Percentiles rank a stretch among this genome's conserved stretches.
These are phyloP conservation scores for Suillus discolor DNA, from an alignment of 768 basidiomycete genomes.

Conservation along the genomic window DNA sequence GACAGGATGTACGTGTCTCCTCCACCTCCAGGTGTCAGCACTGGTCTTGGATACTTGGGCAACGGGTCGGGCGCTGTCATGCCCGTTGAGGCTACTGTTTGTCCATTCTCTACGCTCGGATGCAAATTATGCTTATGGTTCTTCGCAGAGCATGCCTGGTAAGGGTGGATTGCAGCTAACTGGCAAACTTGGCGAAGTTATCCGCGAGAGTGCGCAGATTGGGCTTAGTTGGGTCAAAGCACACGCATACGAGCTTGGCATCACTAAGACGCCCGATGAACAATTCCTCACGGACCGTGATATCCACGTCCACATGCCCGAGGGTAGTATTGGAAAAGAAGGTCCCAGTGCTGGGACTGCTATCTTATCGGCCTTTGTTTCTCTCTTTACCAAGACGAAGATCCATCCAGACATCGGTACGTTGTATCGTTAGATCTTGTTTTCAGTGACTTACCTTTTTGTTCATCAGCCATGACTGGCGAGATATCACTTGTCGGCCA, in stretches of 20 bases:
- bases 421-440: constrained; percentile 27
- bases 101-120: constrained; percentile 25
- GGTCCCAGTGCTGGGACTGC: constrained; percentile 98
- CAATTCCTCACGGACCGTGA: constrained; percentile 86
- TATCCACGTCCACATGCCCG: constrained; percentile 97
- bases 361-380: constrained; percentile 88
- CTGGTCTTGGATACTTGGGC: constrained; percentile 93
- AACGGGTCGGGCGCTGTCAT: constrained; percentile 97
- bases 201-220: constrained; percentile 95
- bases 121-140: not conserved
- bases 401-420: constrained; percentile 87
- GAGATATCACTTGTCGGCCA: constrained; percentile 97
- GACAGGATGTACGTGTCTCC: constrained; percentile 83
- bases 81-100: constrained; percentile 93
- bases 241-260: constrained; percentile 87
- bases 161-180: constrained; percentile 92
- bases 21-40: constrained; percentile 92
- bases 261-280: constrained; percentile 70
- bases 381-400: constrained; percentile 83
- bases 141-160: constrained; percentile 88
- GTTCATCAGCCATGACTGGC: constrained; percentile 85
- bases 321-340: constrained; percentile 91
- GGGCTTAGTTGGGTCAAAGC: constrained; percentile 91
- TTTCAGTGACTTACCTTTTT: not conserved
- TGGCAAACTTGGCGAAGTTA: constrained; percentile 97